Percentiles rank a stretch among this genome's conserved stretches.
phyloP scores from a whole-genome alignment of 345 rosid genomes.

The Acer negundo region DNA sequence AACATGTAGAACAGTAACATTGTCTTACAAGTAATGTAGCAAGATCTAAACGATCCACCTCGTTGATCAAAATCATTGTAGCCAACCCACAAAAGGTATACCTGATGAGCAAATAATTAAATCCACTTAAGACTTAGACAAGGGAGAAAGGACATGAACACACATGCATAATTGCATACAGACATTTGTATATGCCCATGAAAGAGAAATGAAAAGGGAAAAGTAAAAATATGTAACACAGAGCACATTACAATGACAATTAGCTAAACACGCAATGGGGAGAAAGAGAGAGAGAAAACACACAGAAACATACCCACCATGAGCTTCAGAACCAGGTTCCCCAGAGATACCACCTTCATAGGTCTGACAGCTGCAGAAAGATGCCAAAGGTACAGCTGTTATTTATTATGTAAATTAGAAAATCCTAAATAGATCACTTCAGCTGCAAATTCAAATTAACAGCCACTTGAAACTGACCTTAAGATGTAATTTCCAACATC shows the following conservation, averaged over 20 bases:
- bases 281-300: constrained; percentile 14
- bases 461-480: constrained; percentile 52
- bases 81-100: constrained; percentile 97
- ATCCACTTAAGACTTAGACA: constrained; percentile 18
- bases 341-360: constrained; percentile 98
- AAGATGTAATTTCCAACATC: constrained; percentile 83
- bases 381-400: constrained; percentile 18
- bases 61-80: constrained; percentile 81
- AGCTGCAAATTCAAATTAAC: background rate
- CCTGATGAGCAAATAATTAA: constrained; percentile 46
- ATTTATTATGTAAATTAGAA: constrained; percentile 16
- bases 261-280: background rate
- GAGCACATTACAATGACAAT: constrained; percentile 2
- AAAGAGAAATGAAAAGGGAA: background rate
- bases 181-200: background rate
- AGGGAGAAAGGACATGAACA: background rate
- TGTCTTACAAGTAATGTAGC: constrained; percentile 65
- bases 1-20: constrained; percentile 12
- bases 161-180: constrained; percentile 14
- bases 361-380: constrained; percentile 83
- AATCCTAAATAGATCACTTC: background rate
- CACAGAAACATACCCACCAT: constrained; percentile 86
- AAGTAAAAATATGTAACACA: background rate
- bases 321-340: constrained; percentile 99
- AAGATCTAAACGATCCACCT: constrained; percentile 70